Percentiles rank a stretch among this genome's conserved stretches.
Evolutionary conservation across 2,329 filamentous ascomycete genomes (phyloP).

Genomic region (Colletotrichum nymphaeae): DNA sequence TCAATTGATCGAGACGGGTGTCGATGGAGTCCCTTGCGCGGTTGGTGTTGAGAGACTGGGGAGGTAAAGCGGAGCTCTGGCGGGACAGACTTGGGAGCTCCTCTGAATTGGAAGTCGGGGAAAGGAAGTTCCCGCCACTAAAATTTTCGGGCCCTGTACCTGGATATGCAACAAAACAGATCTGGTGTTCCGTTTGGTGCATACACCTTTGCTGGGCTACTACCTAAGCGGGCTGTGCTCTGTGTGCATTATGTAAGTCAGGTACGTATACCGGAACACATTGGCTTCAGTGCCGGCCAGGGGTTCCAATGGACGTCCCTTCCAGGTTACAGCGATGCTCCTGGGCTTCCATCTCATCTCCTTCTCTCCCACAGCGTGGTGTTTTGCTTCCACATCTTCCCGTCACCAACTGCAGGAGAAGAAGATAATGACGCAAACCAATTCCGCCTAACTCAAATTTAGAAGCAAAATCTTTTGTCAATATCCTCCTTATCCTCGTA

Average conservation of each 20-base stretch:
- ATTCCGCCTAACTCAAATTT: not conserved
- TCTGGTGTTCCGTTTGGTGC: not conserved
- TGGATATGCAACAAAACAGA: not conserved
- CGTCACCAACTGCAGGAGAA: not conserved
- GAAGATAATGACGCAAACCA: not conserved
- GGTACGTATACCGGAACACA: no score
- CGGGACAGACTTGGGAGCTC: constrained; percentile 20
- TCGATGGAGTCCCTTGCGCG: constrained; percentile 20
- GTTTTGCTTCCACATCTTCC: not conserved
- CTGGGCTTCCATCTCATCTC: not conserved
- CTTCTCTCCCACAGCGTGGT: not conserved
- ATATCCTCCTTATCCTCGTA: not conserved
- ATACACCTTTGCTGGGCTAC: not conserved
- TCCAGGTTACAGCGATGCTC: not conserved
- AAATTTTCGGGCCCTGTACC: constrained; percentile 22
- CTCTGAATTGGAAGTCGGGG: constrained; percentile 25
- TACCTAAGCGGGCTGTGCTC: not conserved
- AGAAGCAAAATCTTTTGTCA: not conserved
- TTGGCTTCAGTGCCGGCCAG: not conserved
- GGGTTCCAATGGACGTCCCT: not conserved
- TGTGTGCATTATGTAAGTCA: no score
- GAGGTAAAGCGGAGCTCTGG: constrained; percentile 26
- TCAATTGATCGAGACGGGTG: constrained; percentile 18
- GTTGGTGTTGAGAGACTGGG: constrained; percentile 14
- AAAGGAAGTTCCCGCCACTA: constrained; percentile 36